phyloP scores from a whole-genome alignment of 768 basidiomycete genomes.

The Termitomyces sp. region DNA sequence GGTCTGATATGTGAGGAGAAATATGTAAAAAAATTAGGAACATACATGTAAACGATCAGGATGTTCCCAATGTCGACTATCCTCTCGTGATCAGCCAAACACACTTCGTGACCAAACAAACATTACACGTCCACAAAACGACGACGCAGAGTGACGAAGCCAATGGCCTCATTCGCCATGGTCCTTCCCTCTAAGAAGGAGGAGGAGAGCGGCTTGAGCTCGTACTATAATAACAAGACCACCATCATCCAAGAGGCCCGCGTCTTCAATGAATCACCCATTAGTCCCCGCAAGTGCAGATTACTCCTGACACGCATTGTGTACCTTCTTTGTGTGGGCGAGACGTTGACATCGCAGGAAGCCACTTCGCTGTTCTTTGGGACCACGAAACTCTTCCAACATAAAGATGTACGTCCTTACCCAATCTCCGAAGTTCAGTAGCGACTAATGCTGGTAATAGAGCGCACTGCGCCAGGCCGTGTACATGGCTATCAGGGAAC shows the following conservation, averaged over 20 bases:
- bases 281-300: constrained; percentile 95
- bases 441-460: constrained; percentile 32
- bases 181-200: constrained; percentile 91
- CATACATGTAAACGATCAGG: no score
- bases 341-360: constrained; percentile 92
- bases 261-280: constrained; percentile 98
- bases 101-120: constrained; percentile 28
- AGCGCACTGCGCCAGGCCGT: constrained; percentile 95
- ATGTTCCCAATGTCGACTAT: no score
- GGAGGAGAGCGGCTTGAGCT: constrained; percentile 89
- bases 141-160: constrained; percentile 8
- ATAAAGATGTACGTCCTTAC: constrained; percentile 83
- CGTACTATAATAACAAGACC: constrained; percentile 95
- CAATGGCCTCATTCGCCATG: constrained; percentile 55
- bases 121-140: constrained; percentile 33
- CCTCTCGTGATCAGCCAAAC: constrained; percentile 22
- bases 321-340: constrained; percentile 93
- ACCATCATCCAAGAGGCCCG: constrained; percentile 98
- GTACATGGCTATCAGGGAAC: constrained; percentile 97
- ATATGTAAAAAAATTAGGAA: no score
- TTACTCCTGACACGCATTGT: constrained; percentile 95
- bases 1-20: no score
- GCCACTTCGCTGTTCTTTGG: constrained; percentile 98
- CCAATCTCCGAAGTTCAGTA: neutral
- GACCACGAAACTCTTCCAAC: constrained; percentile 97